Conservation (phyloP, 2,329 filamentous ascomycete species). For the Penicillium thymicola region DNA sequence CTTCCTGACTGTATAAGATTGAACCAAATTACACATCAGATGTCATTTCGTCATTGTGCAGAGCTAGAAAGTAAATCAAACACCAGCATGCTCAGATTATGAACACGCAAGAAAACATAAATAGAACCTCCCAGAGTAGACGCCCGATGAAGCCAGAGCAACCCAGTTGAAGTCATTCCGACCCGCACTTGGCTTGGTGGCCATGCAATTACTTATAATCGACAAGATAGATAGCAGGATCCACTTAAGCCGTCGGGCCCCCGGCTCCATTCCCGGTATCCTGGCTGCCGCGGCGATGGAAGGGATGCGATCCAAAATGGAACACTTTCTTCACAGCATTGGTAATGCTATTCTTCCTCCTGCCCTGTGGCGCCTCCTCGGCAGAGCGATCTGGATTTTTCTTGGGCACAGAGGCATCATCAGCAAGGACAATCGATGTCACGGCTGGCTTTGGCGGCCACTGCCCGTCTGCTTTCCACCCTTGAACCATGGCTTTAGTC, state of each 20-base stretch:
- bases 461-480: slow-evolving; percentile 90
- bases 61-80: neutral
- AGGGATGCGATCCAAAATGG: slow-evolving; percentile 34
- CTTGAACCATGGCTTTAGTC: slow-evolving; percentile 74
- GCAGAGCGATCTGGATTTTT: slow-evolving; percentile 8
- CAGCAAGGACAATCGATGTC: slow-evolving; percentile 29
- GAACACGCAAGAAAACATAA: neutral
- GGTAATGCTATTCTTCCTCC: slow-evolving; percentile 35
- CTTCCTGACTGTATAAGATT: neutral
- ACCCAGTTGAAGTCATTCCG: neutral
- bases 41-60: slow-evolving; percentile 4
- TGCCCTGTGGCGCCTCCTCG: slow-evolving; percentile 19
- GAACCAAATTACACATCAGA: neutral
- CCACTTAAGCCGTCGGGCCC: slow-evolving; percentile 1
- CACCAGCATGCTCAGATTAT: slow-evolving; percentile 6
- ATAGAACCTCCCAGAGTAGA: neutral
- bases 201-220: slow-evolving; percentile 7
- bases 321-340: slow-evolving; percentile 43
- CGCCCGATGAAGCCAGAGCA: slow-evolving; percentile 2
- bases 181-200: neutral
- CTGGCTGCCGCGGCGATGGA: slow-evolving; percentile 35
- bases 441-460: slow-evolving; percentile 70
- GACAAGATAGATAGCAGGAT: neutral
- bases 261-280: slow-evolving; percentile 9
- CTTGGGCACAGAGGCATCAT: slow-evolving; percentile 28